Conservation (phyloP, 2,329 filamentous ascomycete species). For the Cercospora sp. region DNA sequence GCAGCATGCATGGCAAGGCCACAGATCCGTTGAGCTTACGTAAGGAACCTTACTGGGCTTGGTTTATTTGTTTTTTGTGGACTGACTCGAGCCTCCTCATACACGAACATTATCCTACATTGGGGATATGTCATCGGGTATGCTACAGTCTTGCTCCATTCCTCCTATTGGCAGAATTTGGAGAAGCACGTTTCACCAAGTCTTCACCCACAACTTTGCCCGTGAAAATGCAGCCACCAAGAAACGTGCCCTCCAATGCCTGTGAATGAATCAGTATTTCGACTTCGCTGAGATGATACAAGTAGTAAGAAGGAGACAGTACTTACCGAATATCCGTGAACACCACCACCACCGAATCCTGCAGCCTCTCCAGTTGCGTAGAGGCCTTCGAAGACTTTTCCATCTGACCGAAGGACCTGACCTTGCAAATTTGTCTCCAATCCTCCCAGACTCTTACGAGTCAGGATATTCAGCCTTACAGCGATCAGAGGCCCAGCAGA, state of each 20-base stretch:
- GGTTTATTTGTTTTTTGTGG: background rate
- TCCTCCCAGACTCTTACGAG: background rate
- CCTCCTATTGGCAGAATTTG: background rate
- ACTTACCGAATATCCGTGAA: constrained; percentile 1
- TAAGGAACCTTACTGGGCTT: background rate
- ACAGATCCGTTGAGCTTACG: background rate
- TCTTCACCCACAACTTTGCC: background rate
- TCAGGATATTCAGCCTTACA: background rate
- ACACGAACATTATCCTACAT: background rate
- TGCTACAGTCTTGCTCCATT: background rate
- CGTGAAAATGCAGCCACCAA: background rate
- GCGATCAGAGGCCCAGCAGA: background rate
- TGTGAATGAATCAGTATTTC: background rate
- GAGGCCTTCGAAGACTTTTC: background rate
- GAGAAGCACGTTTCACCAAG: background rate
- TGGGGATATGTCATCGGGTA: background rate
- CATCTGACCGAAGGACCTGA: background rate
- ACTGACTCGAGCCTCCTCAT: background rate
- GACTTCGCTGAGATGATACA: too few relatives aligned
- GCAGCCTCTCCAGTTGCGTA: background rate
- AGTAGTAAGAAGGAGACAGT: background rate
- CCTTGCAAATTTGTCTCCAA: constrained; percentile 1
- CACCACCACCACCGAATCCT: background rate
- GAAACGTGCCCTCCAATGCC: background rate
- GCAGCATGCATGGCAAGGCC: background rate